Conservation (phyloP, 768 basidiomycete species). For the Suillus bovinus region DNA sequence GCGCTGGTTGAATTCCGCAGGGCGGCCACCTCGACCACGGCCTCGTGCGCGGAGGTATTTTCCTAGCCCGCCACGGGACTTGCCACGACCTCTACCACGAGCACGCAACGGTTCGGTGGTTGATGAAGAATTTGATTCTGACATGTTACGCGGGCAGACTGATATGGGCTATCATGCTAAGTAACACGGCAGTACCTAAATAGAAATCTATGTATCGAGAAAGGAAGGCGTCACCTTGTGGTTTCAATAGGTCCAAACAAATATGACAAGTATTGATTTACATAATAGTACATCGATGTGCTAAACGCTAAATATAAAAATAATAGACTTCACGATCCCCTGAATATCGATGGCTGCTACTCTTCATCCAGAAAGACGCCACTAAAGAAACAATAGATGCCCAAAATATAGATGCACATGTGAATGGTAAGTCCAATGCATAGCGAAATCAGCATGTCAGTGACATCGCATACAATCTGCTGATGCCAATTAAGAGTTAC, state of each 20-base stretch:
- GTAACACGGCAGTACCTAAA: not conserved
- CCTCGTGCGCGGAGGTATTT: constrained; percentile 77
- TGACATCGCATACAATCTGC: constrained; percentile 27
- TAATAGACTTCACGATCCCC: not conserved
- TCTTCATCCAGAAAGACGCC: not conserved
- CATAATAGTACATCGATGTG: not conserved
- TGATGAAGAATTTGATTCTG: not conserved
- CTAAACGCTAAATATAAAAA: constrained; percentile 5
- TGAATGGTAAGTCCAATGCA: constrained; percentile 28
- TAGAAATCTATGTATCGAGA: not conserved
- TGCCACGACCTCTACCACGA: constrained; percentile 52
- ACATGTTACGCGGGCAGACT: not conserved
- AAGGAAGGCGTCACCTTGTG: constrained; percentile 4
- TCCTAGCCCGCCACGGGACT: constrained; percentile 67
- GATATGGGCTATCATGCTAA: not conserved
- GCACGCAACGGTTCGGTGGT: constrained; percentile 20
- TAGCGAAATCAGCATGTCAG: constrained; percentile 28
- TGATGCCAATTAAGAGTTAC: constrained; percentile 18
- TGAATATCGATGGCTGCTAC: not conserved
- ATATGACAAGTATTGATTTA: not conserved
- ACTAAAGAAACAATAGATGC: constrained; percentile 30
- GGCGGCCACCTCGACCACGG: constrained; percentile 61
- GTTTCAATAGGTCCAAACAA: constrained; percentile 1
- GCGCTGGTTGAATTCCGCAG: constrained; percentile 64
- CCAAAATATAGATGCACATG: constrained; percentile 26